Evolutionary conservation across 1,284 basidiomycete genomes (phyloP).

Genomic region (Irpex sp.): DNA sequence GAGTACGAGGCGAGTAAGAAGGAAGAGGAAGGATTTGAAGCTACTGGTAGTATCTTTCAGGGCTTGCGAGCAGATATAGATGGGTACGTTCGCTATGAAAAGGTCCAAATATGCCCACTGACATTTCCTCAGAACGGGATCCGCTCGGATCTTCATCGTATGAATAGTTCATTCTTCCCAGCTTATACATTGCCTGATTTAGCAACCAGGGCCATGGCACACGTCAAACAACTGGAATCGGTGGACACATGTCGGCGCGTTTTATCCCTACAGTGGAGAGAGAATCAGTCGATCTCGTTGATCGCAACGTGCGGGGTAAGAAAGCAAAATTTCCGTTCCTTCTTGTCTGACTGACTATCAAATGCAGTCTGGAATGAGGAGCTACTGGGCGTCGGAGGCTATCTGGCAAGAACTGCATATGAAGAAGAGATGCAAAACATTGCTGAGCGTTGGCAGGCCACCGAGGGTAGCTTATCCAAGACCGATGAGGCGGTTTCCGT

Average conservation of each 20-base stretch:
- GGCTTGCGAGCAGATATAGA: slow-evolving; percentile 83
- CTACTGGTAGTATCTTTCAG: slow-evolving; percentile 80
- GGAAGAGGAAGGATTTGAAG: slow-evolving; percentile 57
- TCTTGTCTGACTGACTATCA: neutral
- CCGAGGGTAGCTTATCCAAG: slow-evolving; percentile 33
- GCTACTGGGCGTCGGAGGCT: slow-evolving; percentile 80
- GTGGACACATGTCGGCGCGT: slow-evolving; percentile 86
- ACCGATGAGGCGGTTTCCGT: slow-evolving; percentile 14
- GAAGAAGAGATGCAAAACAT: slow-evolving; percentile 78
- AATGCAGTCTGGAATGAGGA: slow-evolving; percentile 83
- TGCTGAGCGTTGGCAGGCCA: slow-evolving; percentile 44
- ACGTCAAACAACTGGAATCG: slow-evolving; percentile 90
- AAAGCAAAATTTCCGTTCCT: neutral
- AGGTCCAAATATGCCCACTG: neutral
- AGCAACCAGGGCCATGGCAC: slow-evolving; percentile 69
- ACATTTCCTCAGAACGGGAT: slow-evolving; percentile 43
- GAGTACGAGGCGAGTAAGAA: slow-evolving; percentile 78
- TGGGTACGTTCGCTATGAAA: slow-evolving; percentile 46
- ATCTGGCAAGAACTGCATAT: slow-evolving; percentile 81
- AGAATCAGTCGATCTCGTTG: slow-evolving; percentile 89
- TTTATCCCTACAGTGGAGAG: slow-evolving; percentile 98
- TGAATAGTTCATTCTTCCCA: slow-evolving; percentile 17
- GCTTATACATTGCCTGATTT: neutral
- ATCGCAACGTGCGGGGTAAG: slow-evolving; percentile 72
- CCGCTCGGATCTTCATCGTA: slow-evolving; percentile 78